Percentiles rank a stretch among this genome's conserved stretches.
phyloP scores from a whole-genome alignment of 2,329 filamentous ascomycete genomes.

The Hypoxylon sp. region DNA sequence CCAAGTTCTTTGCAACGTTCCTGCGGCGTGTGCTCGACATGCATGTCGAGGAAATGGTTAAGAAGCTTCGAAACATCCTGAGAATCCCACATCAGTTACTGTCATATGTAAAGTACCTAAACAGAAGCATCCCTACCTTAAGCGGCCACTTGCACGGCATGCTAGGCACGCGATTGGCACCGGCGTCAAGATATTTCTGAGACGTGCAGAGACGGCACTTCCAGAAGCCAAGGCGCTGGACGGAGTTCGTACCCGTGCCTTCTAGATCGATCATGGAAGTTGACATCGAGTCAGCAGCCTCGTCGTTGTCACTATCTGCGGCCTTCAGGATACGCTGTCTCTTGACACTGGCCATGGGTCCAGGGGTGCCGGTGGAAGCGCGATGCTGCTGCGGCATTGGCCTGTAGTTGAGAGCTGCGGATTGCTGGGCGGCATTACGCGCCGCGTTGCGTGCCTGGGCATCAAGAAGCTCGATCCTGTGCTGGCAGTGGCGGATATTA shows the following conservation, averaged over 20 bases:
- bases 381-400: constrained; percentile 25
- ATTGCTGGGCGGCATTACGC: constrained; percentile 19
- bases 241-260: constrained; percentile 39
- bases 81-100: too few relatives aligned
- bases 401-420: constrained; percentile 9
- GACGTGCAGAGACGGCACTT: constrained; percentile 59
- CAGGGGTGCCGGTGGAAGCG: constrained; percentile 16
- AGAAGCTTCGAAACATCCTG: constrained; percentile 59
- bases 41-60: constrained; percentile 61
- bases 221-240: constrained; percentile 61
- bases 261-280: constrained; percentile 12
- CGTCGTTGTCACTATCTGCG: constrained; percentile 33
- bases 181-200: constrained; percentile 57
- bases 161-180: constrained; percentile 55
- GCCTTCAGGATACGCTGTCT: constrained; percentile 32
- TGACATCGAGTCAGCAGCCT: constrained; percentile 22
- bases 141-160: constrained; percentile 61
- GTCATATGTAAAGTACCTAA: too few relatives aligned
- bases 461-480: constrained; percentile 56
- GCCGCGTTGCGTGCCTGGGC: constrained; percentile 44
- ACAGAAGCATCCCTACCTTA: constrained; percentile 36
- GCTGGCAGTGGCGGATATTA: constrained; percentile 57
- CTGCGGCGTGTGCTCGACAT: constrained; percentile 56
- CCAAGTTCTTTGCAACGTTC: constrained; percentile 60
- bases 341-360: constrained; percentile 35